Base-by-base conservation (phyloP, 2,329 filamentous ascomycete species). In the Sphaerulina musiva region DNA sequence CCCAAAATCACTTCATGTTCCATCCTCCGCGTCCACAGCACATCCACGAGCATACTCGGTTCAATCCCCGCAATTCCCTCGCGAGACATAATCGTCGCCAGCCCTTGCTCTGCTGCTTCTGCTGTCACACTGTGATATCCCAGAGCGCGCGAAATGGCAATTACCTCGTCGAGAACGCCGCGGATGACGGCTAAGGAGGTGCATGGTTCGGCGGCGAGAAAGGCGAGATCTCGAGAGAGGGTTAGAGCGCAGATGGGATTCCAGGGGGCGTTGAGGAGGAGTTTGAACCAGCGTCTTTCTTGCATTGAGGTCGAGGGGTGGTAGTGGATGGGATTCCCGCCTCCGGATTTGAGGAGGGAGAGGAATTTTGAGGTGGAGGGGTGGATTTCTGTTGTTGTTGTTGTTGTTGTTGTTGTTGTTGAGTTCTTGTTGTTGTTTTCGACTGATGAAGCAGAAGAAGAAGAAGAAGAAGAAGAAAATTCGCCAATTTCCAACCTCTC, bases 221-320 rank as follows among this genome's bases (percentile, higher is more conserved):
- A 78, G 0, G 74, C 64, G 0, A 78, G 74, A 17, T 81, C 81
- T 53, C 79, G 76, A 41, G 74, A 73, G 0, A 77, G 72, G 0
- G 79, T 78, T 1, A 84, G 69, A 0, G 81, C 80, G 41, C 79
- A 82, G 36, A 83, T 72, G 0, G 81, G 77, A 59, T 85, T 85
- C 78, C 80, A 84, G 0, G 78, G 74, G 1, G 77, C 80, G 62
- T 85, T 85, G 66, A 81, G 72, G 0, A 84, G 69, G 0, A 84
- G 73, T 66, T 85, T 85, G 49, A 74, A 72, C 81, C 81, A 85
- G 6, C 81, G 74, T 49, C 78, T 74, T 0, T 74, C 64, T 58
- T 85, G 80, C 14, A 17, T 17, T 1, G 7, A 85, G 73, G 56
- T 84, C 74, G 14, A 17, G 14, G 14, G 14, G 3, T 75, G 71